A percentile compares a stretch with the other conserved stretches of the same genome.
These are phyloP conservation scores for Naganishia friedmannii DNA, from an alignment of 768 basidiomycete genomes.

Conservation along the genomic window DNA sequence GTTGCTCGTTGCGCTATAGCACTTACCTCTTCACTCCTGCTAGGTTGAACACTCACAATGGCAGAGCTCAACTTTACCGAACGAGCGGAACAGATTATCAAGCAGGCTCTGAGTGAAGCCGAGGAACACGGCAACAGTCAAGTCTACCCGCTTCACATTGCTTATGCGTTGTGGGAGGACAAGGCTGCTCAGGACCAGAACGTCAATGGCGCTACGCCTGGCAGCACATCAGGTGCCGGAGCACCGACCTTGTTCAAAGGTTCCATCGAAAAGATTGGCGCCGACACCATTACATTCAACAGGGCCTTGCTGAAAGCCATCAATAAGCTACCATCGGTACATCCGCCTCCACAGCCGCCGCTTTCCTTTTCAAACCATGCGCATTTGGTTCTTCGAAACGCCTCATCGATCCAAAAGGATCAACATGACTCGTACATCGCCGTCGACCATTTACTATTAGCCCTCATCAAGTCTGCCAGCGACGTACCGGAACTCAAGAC, in stretches of 20 bases:
- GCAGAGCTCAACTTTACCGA: constrained; percentile 75
- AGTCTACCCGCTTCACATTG: constrained; percentile 83
- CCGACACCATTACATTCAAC: constrained; percentile 71
- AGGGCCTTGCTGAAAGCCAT: constrained; percentile 72
- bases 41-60: constrained; percentile 16
- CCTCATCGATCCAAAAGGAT: constrained; percentile 70
- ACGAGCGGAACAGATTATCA: constrained; percentile 68
- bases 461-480: constrained; percentile 70
- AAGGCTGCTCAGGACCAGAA: constrained; percentile 34
- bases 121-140: constrained; percentile 61
- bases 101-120: constrained; percentile 72
- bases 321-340: constrained; percentile 76
- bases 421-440: constrained; percentile 84
- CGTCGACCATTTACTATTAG: constrained; percentile 85
- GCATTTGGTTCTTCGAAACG: constrained; percentile 68
- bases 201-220: neutral
- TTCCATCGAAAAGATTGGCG: constrained; percentile 77
- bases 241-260: constrained; percentile 68
- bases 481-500: constrained; percentile 56
- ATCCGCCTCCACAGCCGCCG: constrained; percentile 76
- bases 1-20: no score
- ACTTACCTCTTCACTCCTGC: neutral
- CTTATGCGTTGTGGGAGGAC: constrained; percentile 75
- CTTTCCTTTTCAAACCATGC: constrained; percentile 61
- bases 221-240: constrained; percentile 51